Evolutionary conservation across 78 protist species (phyloP).

Genomic region (Dictyostelium intermedium): DNA sequence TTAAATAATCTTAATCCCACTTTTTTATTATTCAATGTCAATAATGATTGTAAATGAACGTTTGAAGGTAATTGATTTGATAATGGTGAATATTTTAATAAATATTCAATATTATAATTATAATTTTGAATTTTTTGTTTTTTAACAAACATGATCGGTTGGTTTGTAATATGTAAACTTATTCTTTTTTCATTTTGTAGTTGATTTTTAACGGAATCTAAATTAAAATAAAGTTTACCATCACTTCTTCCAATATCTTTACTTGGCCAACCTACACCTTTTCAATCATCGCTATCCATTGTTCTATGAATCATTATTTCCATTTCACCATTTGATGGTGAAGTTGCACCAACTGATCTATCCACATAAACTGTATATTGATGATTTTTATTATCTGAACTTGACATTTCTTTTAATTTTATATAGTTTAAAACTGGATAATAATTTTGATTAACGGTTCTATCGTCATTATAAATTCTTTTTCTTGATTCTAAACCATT

Average conservation of each 20-base stretch:
- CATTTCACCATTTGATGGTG: not conserved
- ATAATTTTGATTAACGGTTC: not conserved
- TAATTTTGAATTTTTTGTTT: not conserved
- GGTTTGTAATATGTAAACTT: not conserved
- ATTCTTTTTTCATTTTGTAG: not conserved
- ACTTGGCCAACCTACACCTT: conserved; percentile 20
- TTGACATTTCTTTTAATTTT: not conserved
- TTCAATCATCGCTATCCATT: conserved; percentile 32
- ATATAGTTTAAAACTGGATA: conserved; percentile 49
- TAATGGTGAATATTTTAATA: not conserved
- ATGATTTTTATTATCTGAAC: not conserved
- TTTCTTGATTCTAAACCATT: conserved; percentile 64
- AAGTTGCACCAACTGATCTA: conserved; percentile 17
- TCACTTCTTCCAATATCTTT: conserved; percentile 25
- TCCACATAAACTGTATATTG: conserved; percentile 63
- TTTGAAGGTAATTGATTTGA: not conserved
- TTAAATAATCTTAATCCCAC: conserved; percentile 4
- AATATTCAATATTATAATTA: not conserved
- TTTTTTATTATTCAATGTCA: not conserved
- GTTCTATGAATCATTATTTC: conserved; percentile 81
- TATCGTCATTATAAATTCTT: not conserved
- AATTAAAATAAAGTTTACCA: conserved; percentile 33
- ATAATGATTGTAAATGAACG: not conserved
- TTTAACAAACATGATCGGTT: not conserved
- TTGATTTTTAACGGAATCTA: not conserved